Conservation (phyloP, 2,329 filamentous ascomycete species). For the Botryotinia narcissicola region DNA sequence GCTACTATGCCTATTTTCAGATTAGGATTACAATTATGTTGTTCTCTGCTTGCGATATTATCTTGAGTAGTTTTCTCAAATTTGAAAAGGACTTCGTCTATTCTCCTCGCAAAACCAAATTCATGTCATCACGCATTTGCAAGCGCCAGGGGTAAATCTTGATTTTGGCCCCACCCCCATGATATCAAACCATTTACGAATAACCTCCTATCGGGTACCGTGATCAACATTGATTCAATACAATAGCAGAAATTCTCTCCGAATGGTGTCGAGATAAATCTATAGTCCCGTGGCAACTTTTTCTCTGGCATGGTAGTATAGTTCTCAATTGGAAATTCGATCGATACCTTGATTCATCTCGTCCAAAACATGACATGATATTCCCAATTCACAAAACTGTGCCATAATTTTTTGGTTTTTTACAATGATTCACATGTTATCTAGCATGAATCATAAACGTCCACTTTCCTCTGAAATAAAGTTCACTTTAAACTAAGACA, state of each 20-base stretch:
- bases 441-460: neutral
- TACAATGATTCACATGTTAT: neutral
- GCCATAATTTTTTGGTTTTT: neutral
- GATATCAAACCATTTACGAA: neutral
- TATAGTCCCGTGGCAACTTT: neutral
- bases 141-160: slow-evolving; percentile 23
- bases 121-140: slow-evolving; percentile 22
- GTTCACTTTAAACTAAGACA: neutral
- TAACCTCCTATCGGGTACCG: neutral
- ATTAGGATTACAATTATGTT: neutral
- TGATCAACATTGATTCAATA: neutral
- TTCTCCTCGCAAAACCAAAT: neutral
- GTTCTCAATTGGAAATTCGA: neutral
- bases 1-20: neutral
- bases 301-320: neutral
- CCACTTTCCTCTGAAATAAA: neutral
- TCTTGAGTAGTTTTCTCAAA: neutral
- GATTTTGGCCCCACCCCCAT: slow-evolving; percentile 15
- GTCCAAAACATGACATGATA: neutral
- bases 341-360: neutral
- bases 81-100: neutral
- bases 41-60: neutral
- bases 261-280: neutral
- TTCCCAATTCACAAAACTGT: neutral
- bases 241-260: neutral